Conservation (phyloP, 140 eudicot genomes). For the Senecio squalidus region DNA sequence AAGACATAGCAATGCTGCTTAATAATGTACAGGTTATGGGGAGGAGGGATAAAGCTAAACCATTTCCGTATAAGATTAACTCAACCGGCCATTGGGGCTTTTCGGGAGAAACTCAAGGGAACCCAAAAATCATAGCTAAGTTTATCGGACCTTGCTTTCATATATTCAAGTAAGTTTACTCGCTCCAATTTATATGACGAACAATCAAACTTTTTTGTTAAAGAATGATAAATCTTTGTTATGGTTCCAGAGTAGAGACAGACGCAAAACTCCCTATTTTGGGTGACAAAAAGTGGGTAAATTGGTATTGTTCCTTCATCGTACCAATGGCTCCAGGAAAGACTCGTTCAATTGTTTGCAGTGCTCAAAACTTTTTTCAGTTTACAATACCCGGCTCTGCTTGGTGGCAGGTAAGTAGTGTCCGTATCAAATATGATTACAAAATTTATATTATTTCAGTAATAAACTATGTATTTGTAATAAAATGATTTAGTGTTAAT, state of each 20-base stretch:
- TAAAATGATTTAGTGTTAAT: too few species aligned
- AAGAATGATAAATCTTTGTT: neutral
- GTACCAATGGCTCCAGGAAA: conserved; percentile 99
- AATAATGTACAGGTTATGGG: conserved; percentile 73
- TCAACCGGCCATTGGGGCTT: conserved; percentile 84
- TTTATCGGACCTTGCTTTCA: conserved; percentile 90
- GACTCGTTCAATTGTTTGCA: conserved; percentile 90
- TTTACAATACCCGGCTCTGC: conserved; percentile 84
- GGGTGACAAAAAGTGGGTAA: conserved; percentile 95
- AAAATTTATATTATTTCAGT: too few species aligned
- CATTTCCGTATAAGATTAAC: conserved; percentile 85
- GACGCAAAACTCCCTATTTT: conserved; percentile 91
- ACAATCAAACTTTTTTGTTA: too few species aligned
- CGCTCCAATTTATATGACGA: neutral
- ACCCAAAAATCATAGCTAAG: conserved; percentile 77
- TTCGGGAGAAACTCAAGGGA: conserved; percentile 80
- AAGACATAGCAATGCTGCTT: neutral
- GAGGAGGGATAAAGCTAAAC: conserved; percentile 95
- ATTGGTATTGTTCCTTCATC: conserved; percentile 95
- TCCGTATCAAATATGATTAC: too few species aligned
- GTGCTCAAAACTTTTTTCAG: conserved; percentile 95
- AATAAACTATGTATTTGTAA: too few species aligned
- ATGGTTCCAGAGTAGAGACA: conserved; percentile 63
- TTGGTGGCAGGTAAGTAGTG: conserved; percentile 99
- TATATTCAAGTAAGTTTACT: conserved; percentile 67